Percentiles rank a stretch among this genome's conserved stretches.
Evolutionary conservation across 75 land plant species (phyloP).

Genomic region (Selaginella moellendorffii): DNA sequence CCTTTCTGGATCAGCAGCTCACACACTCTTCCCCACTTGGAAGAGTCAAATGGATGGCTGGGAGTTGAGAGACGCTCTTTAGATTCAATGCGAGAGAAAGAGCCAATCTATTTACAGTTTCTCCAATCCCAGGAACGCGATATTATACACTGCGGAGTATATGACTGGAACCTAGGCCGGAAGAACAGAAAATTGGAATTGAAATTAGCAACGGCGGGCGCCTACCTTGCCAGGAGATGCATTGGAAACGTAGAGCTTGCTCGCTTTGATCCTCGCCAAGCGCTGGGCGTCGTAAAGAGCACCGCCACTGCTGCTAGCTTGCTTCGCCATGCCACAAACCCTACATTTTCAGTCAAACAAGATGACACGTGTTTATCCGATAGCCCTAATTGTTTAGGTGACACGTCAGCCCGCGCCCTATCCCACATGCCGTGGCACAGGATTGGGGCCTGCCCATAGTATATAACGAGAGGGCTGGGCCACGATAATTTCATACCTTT

Average conservation of each 20-base stretch:
- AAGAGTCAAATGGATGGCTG: constrained; percentile 97
- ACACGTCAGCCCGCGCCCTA: too few relatives aligned
- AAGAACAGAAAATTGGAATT: not conserved
- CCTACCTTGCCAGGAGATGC: constrained; percentile 41
- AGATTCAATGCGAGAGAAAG: not conserved
- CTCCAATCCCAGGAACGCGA: constrained; percentile 71
- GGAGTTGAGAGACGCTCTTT: constrained; percentile 1
- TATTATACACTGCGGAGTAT: constrained; percentile 63
- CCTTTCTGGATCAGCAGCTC: constrained; percentile 43
- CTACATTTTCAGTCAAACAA: too few relatives aligned
- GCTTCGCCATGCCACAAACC: not conserved
- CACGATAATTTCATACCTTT: constrained; percentile 94
- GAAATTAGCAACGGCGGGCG: not conserved
- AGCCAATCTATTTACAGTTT: constrained; percentile 47
- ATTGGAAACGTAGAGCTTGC: constrained; percentile 66
- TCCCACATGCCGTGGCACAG: too few relatives aligned
- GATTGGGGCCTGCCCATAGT: too few relatives aligned
- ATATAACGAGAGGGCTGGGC: too few relatives aligned
- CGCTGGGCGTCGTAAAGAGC: too few relatives aligned
- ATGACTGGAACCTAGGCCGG: constrained; percentile 58
- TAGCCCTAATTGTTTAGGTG: too few relatives aligned
- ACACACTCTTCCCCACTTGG: constrained; percentile 83
- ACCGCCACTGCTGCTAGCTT: not conserved
- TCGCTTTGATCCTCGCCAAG: constrained; percentile 43
- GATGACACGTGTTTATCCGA: too few relatives aligned